phyloP scores from a whole-genome alignment of 352 stramenopile species.

The Phytophthora cactorum region DNA sequence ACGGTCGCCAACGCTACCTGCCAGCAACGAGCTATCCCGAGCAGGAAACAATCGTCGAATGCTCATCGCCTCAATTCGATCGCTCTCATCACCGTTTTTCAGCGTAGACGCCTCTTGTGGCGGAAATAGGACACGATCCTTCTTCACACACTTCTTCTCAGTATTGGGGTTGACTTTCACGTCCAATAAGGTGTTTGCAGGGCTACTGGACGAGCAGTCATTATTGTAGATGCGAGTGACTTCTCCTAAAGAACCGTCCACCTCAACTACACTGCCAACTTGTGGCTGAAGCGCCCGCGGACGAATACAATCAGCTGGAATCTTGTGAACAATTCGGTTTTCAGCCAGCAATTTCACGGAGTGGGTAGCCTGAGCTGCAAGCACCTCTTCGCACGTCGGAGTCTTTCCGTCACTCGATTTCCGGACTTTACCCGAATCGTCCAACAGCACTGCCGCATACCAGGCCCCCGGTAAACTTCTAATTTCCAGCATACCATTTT shows the following conservation, averaged over 20 bases:
- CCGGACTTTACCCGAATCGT: constrained; percentile 18
- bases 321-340: constrained; percentile 49
- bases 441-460: constrained; percentile 59
- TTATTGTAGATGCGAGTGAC: constrained; percentile 53
- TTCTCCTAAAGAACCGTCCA: constrained; percentile 70
- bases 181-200: constrained; percentile 42
- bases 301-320: constrained; percentile 53
- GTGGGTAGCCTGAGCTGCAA: constrained; percentile 32
- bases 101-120: constrained; percentile 17
- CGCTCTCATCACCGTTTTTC: constrained; percentile 25
- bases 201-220: constrained; percentile 16
- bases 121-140: constrained; percentile 58
- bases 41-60: constrained; percentile 70
- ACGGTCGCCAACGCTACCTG: constrained; percentile 61
- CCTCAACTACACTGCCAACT: constrained; percentile 74
- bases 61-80: constrained; percentile 73
- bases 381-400: constrained; percentile 27
- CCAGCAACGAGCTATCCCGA: constrained; percentile 59
- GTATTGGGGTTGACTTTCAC: constrained; percentile 55
- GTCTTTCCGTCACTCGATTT: constrained; percentile 15
- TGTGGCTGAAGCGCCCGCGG: constrained; percentile 45
- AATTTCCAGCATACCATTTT: constrained; percentile 47
- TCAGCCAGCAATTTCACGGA: constrained; percentile 51
- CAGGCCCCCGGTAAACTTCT: constrained; percentile 58
- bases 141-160: constrained; percentile 65